phyloP scores from a whole-genome alignment of 345 rosid species.

The Aethionema arabicum region DNA sequence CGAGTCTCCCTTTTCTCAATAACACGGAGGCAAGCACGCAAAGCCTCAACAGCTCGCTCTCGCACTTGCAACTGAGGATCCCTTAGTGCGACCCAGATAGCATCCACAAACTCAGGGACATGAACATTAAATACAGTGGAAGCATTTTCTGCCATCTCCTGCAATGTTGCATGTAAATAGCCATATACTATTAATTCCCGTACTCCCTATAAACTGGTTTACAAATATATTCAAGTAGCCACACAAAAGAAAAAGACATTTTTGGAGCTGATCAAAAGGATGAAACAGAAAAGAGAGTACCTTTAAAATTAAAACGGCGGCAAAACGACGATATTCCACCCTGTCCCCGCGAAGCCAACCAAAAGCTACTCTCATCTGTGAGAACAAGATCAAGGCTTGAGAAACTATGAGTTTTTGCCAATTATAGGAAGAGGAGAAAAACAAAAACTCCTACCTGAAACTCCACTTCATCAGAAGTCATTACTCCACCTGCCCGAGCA shows the following conservation, averaged over 20 bases:
- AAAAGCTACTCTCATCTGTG: conserved; percentile 80
- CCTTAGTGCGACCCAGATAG: conserved; percentile 98
- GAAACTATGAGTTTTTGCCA: conserved; percentile 4
- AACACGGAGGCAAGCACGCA: conserved; percentile 99
- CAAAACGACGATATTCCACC: conserved; percentile 85
- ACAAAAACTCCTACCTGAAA: conserved; percentile 59
- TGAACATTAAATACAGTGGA: conserved; percentile 97
- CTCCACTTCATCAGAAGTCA: conserved; percentile 99
- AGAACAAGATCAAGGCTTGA: conserved; percentile 20
- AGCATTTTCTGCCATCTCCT: conserved; percentile 99
- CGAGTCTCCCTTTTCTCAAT: conserved; percentile 99
- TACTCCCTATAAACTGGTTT: not conserved
- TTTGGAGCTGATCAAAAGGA: conserved; percentile 19
- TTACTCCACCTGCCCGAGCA: conserved; percentile 97
- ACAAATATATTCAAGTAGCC: conserved; percentile 1
- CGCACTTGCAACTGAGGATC: conserved; percentile 88
- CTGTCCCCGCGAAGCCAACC: conserved; percentile 90
- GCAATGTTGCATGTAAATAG: conserved; percentile 28
- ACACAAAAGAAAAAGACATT: not conserved
- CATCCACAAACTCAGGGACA: conserved; percentile 93
- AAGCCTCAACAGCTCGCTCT: conserved; percentile 94
- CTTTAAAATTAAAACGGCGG: conserved; percentile 90
- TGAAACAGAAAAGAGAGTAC: conserved; percentile 37
- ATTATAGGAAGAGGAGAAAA: conserved; percentile 1
- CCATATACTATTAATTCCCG: conserved; percentile 22